Evolutionary conservation across 345 rosid species (phyloP), one percentile per base, ranked within the genome.

Genomic region (Eucalyptus rudis): DNA sequence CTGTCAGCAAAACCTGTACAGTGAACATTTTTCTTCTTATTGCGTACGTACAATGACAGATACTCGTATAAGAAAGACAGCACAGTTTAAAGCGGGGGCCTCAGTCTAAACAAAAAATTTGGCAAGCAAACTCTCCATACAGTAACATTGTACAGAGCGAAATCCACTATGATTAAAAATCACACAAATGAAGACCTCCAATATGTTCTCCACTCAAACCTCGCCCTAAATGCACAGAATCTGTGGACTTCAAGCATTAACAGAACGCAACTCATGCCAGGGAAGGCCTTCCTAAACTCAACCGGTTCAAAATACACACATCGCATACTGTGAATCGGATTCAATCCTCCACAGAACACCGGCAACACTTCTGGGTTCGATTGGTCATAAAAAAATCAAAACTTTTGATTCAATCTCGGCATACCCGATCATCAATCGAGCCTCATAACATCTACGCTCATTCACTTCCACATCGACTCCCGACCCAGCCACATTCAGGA

Each of bases 1-100:
- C 95, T 3, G 98, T 98, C 84, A 98, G 92, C 93, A 93, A 88
- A 86, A 97, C 99, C 99, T 97, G 91, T 87, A 91, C 56, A 15
- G 33, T 36, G 24, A 15, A 68, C 6, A 68, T 33, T 68, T 66
- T 4, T 68, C 13, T 68, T 5, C 80, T 49, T 86, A 76, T 51
- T 36, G 13, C 10, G 6, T 43, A 47, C 54, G 14, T 22, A 11
- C 31, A 49, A 44, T 31, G 59, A 44, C 11, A 80, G 3, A 31
- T 68, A 17, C 13, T 1, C 4, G 4, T 33, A 49, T 2, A 29
- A 31, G 56, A 49, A 31, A 76, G 11, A 5, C 44, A 9, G 80
- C 13, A 68, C 24, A 33, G 4, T 33, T 68, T 33, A 68, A 68
- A 33, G 44, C 19, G 3, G 44, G 13, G 80, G 7, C 3, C 80